Conservation (phyloP, 2,329 filamentous ascomycete species). For the Paecilomyces dactylethromorphus region DNA sequence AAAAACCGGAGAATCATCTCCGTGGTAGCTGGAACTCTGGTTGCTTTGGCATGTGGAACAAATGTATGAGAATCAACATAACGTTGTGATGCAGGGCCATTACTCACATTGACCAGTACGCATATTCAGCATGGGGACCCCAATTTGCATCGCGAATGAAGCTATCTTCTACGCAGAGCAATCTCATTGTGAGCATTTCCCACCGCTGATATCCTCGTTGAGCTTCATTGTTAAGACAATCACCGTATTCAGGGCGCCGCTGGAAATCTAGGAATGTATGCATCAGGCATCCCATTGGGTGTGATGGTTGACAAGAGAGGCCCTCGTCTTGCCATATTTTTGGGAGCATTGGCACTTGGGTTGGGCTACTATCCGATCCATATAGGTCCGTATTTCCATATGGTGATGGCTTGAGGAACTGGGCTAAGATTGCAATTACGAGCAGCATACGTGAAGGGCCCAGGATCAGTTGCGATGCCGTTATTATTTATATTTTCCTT, state of each 20-base stretch:
- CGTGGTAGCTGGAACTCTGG: conserved; percentile 74
- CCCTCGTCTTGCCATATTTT: conserved; percentile 68
- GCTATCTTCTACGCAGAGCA: conserved; percentile 86
- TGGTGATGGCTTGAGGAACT: background rate
- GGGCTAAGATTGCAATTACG: conserved; percentile 5
- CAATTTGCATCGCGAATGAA: conserved; percentile 84
- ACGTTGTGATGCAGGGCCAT: conserved; percentile 1
- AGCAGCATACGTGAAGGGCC: conserved; percentile 63
- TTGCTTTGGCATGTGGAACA: conserved; percentile 84
- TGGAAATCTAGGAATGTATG: conserved; percentile 78
- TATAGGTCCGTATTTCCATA: conserved; percentile 31
- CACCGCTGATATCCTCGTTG: background rate
- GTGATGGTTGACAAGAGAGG: conserved; percentile 79
- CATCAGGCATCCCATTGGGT: conserved; percentile 79
- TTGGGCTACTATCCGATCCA: conserved; percentile 83
- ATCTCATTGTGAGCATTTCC: conserved; percentile 64
- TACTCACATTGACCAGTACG: conserved; percentile 60
- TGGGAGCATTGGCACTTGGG: conserved; percentile 66
- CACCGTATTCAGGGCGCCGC: conserved; percentile 42
- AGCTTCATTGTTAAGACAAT: background rate
- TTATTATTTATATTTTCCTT: conserved; percentile 76
- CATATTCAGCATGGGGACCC: conserved; percentile 95
- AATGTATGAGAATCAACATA: conserved; percentile 56
- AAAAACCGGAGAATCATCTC: conserved; percentile 64
- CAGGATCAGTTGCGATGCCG: conserved; percentile 49